These are phyloP conservation scores for Colletotrichum sp. DNA, from an alignment of 2,329 filamentous ascomycete species.

Conservation along the genomic window DNA sequence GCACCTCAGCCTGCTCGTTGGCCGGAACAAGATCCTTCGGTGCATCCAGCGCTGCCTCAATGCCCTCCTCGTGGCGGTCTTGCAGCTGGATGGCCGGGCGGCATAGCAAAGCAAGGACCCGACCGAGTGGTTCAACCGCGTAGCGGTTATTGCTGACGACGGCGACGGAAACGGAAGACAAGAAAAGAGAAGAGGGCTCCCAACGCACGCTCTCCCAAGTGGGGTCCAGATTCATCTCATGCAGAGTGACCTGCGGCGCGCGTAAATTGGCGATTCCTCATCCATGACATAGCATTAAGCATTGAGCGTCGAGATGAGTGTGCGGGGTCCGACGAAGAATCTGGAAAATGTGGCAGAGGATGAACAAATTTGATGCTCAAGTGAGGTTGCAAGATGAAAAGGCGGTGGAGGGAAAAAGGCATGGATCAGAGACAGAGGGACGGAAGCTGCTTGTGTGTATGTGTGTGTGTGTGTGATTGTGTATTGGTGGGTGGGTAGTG, in stretches of 20 bases:
- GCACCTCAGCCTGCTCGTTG: background rate
- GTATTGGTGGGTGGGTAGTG: background rate
- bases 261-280: background rate
- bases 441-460: background rate
- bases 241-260: background rate
- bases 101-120: background rate
- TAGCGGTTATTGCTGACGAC: background rate
- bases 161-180: background rate
- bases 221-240: background rate
- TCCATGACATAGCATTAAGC: background rate
- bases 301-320: background rate
- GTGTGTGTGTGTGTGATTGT: background rate
- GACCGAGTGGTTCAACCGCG: background rate
- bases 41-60: background rate
- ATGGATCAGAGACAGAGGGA: background rate
- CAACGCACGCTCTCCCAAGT: background rate
- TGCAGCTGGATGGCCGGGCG: background rate
- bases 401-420: background rate
- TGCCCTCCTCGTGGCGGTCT: background rate
- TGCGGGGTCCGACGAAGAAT: background rate
- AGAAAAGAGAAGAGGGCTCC: background rate
- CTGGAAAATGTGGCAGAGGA: background rate
- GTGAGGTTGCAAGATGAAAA: background rate
- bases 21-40: background rate
- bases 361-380: background rate